Evolutionary conservation across 2,329 filamentous ascomycete genomes (phyloP), one percentile per base, ranked within the genome.

Genomic region (Aspergillus niger): DNA sequence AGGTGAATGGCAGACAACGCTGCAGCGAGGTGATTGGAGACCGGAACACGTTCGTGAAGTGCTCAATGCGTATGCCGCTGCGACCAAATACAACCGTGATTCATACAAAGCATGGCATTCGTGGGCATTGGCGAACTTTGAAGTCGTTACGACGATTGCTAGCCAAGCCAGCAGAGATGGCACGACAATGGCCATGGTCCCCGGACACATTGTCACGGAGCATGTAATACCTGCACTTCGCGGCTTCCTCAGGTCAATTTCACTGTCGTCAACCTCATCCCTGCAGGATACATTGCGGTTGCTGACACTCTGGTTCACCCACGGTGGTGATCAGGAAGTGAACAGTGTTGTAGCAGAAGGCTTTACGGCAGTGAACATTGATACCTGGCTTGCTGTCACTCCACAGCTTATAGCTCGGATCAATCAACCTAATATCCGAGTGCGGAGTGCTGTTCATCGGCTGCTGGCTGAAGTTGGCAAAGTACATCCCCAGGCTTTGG

Each of bases 21-120:
- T 97, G 57, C 90, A 96, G 74, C 89, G 90, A 71, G 90, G 92
- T 55, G 89, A 95, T 66, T 99, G 95, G 96, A 89, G 91, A 65
- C 87, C 91, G 64, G 89, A 91, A 8, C 89, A 91, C 66, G 91
- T 97, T 3, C 86, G 91, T 55, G 94, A 98, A 56, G 92, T 99
- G 60, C 82, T 99, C 24, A 85, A 87, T n/a, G 92, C 95, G 1
- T 99, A 98, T 76, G 88, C 89, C 17, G 89, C 93, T 61, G 96
- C 96, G 1, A 99, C 95, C 2, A 89, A 91, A 61, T 97, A 96
- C 78, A 96, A 99, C 74, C 89, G 92, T 36, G 88, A 89, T 63
- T 99, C 94, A 87, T 99, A 99, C 81, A 99, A 99, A 79, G 95
- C 96, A 7, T 99, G 95, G 95, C 95, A 99, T 77, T 91, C 95